These are phyloP conservation scores for Chytriomyces sp. DNA, from an alignment of 192 early-diverging fungal genomes.

Conservation along the genomic window DNA sequence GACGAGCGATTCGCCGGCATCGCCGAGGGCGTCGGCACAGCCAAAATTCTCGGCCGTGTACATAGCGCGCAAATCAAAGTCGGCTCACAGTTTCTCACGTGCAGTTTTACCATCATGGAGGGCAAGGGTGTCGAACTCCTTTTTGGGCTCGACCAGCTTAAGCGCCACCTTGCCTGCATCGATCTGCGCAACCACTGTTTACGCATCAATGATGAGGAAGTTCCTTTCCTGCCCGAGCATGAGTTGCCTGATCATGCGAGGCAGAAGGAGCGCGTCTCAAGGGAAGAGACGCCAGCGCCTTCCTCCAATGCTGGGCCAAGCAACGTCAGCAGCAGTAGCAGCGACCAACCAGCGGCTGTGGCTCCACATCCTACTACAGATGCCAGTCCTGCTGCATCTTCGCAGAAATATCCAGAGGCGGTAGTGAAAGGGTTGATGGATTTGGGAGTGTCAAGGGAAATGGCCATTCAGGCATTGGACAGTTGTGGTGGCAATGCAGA, in stretches of 20 bases:
- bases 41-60: conserved; percentile 95
- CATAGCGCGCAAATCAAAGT: conserved; percentile 87
- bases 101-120: conserved; percentile 94
- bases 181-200: conserved; percentile 83
- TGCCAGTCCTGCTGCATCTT: too few species aligned
- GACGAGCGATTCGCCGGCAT: conserved; percentile 87
- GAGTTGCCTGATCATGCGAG: conserved; percentile 76
- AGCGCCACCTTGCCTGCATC: conserved; percentile 87
- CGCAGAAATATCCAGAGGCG: conserved; percentile 60
- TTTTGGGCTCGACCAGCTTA: conserved; percentile 96
- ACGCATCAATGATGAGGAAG: conserved; percentile 74
- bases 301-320: conserved; percentile 13
- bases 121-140: conserved; percentile 86
- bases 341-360: conserved; percentile 4
- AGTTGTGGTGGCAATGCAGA: conserved; percentile 83
- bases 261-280: conserved; percentile 26
- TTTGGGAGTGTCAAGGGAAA: conserved; percentile 75
- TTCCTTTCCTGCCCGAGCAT: conserved; percentile 91
- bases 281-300: conserved; percentile 34
- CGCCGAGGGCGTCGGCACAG: conserved; percentile 91
- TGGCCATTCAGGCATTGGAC: conserved; percentile 80
- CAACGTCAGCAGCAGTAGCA: not conserved
- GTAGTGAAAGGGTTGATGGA: conserved; percentile 72
- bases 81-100: conserved; percentile 75
- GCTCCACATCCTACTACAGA: too few species aligned